Evolutionary conservation across 208 protist species (phyloP), one percentile per base, ranked within the genome.

Genomic region (Wallacemonas sp.): DNA sequence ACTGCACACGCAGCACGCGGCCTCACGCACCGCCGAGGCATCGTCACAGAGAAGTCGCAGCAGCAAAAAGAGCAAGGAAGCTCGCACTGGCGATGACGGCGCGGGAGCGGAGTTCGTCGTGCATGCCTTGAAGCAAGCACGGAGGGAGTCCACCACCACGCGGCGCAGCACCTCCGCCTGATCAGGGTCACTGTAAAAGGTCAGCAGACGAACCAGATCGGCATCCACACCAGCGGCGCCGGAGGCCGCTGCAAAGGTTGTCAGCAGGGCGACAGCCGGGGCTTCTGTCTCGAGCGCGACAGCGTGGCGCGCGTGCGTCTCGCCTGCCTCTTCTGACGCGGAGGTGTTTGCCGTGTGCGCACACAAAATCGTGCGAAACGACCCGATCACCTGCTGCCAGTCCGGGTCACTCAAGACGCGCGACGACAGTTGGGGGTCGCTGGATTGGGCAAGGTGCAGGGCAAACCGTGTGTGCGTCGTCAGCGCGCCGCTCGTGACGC

Each of bases 41-140:
- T 96, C 91, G 62, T 96, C 91, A 29, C 88, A 78, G 9, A 96
- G 71, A 29, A 96, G 66, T 1, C 76, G 69, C 29, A 92, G 59
- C 30, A 93, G 71, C 15, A 91, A 12, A 52, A 77, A 82, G 0
- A 61, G 26, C 41, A 62, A 15, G 3, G 38, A 5, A 8, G 39
- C 38, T 4, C 29, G 9, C 12, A 34, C n/a, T n/a, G n/a, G n/a
- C n/a, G n/a, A n/a, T n/a, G n/a, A n/a, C 5, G 55, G 13, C 5
- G 38, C 29, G 29, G 32, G n/a, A 8, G 6, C 17, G 29, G 13
- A 6, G 22, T 32, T 6, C 12, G 9, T 4, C 5, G 32, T 27
- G 6, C 44, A 3, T 15, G 27, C 39, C 42, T 10, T 19, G 17
- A 55, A 5, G 32, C 29, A 48, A 3, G 39, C 4, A 26, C 30